Evolutionary conservation across 306 rosid species (phyloP).

Genomic region (Bauhinia variegata): DNA sequence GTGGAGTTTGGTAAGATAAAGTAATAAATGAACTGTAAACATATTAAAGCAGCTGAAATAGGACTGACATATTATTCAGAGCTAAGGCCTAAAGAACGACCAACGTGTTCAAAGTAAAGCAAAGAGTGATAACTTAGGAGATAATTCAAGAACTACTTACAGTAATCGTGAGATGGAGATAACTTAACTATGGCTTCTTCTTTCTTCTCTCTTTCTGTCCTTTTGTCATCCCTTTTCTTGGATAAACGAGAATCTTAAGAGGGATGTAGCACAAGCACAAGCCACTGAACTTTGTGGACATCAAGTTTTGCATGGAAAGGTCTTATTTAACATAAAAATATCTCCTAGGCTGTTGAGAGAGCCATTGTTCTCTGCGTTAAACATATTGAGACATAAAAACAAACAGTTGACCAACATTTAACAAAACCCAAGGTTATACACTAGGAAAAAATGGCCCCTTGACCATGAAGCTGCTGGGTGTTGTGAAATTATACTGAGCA

Average conservation of each 20-base stretch:
- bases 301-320: too few species aligned
- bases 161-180: conserved; percentile 3
- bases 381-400: too few species aligned
- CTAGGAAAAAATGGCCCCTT: too few species aligned
- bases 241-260: conserved; percentile 13
- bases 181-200: neutral
- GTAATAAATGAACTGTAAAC: neutral
- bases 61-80: neutral
- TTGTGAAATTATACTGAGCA: too few species aligned
- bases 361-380: too few species aligned
- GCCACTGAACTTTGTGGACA: conserved; percentile 8
- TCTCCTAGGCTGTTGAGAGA: too few species aligned
- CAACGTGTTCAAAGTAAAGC: conserved; percentile 26
- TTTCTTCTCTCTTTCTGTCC: neutral
- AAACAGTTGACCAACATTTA: too few species aligned
- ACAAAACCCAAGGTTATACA: too few species aligned
- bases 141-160: conserved; percentile 37
- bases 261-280: conserved; percentile 2
- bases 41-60: too few species aligned
- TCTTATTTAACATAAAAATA: too few species aligned
- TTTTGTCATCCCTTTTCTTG: conserved; percentile 23
- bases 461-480: too few species aligned
- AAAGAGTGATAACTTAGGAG: conserved; percentile 37
- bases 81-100: conserved; percentile 8
- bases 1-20: conserved; percentile 38